Evolutionary conservation across 139 green algal genomes (phyloP).

Genomic region (Raphidocelis subcapitata): DNA sequence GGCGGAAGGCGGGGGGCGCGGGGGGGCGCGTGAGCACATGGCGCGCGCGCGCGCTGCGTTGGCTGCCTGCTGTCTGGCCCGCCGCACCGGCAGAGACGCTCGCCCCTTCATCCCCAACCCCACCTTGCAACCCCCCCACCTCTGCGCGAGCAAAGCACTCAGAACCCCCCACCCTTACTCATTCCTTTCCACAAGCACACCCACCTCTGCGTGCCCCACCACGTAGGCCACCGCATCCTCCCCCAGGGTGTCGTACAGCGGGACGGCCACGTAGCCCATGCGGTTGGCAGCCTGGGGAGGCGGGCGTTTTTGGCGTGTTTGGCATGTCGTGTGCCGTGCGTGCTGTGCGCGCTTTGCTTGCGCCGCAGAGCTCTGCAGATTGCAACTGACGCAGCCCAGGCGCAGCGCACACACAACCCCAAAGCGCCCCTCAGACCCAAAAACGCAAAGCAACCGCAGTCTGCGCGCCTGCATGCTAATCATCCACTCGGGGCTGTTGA

Average conservation of each 20-base stretch:
- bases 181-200: not conserved
- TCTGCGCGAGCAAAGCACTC: not conserved
- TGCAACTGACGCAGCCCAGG: slow-evolving; percentile 92
- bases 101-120: not conserved
- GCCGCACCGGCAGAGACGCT: not conserved
- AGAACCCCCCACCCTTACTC: not conserved
- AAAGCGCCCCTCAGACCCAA: not conserved
- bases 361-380: slow-evolving; percentile 29
- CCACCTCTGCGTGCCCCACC: slow-evolving; percentile 63
- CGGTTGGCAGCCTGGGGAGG: not conserved
- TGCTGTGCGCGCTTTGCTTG: not conserved
- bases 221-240: slow-evolving; percentile 88
- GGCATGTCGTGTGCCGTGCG: too few relatives aligned
- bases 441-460: too few relatives aligned
- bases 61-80: not conserved
- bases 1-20: not conserved
- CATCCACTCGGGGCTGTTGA: slow-evolving; percentile 68
- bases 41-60: not conserved
- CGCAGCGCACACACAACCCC: not conserved
- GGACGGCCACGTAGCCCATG: slow-evolving; percentile 65
- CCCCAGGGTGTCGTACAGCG: slow-evolving; percentile 88
- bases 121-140: not conserved
- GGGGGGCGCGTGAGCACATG: not conserved
- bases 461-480: slow-evolving; percentile 59
- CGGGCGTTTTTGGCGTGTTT: not conserved